Base-by-base conservation (phyloP, 1,139 yeast species). In the Candida sp. region DNA sequence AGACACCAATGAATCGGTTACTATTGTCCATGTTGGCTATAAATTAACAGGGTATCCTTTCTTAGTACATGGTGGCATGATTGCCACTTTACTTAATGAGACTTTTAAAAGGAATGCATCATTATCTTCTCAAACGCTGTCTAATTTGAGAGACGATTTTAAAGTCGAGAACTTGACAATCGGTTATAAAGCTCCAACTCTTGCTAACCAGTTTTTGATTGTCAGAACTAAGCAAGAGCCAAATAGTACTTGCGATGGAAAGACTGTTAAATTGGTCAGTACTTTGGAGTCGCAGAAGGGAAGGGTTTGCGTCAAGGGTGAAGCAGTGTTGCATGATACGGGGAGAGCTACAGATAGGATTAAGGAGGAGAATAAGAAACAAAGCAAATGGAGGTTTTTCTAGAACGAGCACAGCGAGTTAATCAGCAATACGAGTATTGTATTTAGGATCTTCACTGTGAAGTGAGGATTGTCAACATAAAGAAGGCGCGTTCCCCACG, bases 41-140 rank as follows among this genome's bases (percentile, higher is more conserved):
- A 77, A 77, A 49, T 65, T 90, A 33, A 83, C 95, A 39, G 98
- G 98, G 2, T 90, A 85, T 58, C 97, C 97, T 1, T 82, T 87
- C 53, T 68, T 91, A 33, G 77, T 89, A 1, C 98, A 91, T 58
- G 98, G 98, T 3, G 98, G 98, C 0, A 80, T 91, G 36, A 63
- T 91, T 33, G 96, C 95, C 6, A 84, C 96, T 0, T 67, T 91
- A 11, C 68, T 89, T 45, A 95, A 87, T 57, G 97, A 90, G 49
- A 73, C 87, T 4, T 75, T 82, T 65, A 82, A 79, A 45, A 63
- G 84, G 42, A 77, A 79, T 43, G 84, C 85, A 0, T 73, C 77
- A 5, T 64, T 79, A 55, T 50, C 68, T 22, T 51, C 50, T 33
- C 47, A 42, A 11, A 61, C 73, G 2, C 46, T 50, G 11, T 68